These are phyloP conservation scores for Termitomyces sp. DNA, from an alignment of 768 basidiomycete species.

Conservation along the genomic window DNA sequence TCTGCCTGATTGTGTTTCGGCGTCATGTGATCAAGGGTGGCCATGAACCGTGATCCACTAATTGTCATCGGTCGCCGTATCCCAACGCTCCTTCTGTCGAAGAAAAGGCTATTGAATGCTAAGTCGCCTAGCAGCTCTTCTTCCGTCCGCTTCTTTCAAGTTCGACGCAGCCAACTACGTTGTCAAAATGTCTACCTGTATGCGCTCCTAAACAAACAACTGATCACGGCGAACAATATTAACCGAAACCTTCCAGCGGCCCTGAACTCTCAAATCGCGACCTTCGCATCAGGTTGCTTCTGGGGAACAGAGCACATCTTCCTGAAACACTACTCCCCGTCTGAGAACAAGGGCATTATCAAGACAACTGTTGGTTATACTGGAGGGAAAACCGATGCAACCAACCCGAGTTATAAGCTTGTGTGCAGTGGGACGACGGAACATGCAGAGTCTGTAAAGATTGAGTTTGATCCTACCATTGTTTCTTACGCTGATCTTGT, in stretches of 20 bases:
- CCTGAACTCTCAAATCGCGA: conserved; percentile 29
- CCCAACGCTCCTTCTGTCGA: not conserved
- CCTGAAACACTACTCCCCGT: conserved; percentile 67
- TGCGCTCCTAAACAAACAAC: conserved; percentile 1
- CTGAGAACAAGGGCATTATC: conserved; percentile 67
- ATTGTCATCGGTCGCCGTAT: not conserved
- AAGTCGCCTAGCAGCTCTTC: conserved; percentile 19
- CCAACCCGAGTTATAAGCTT: conserved; percentile 58
- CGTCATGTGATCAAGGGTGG: not conserved
- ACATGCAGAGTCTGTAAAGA: conserved; percentile 84
- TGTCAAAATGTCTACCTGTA: conserved; percentile 35
- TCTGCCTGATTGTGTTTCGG: too few relatives aligned
- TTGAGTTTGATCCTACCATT: conserved; percentile 78
- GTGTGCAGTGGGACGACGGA: conserved; percentile 81
- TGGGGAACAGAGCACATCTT: conserved; percentile 89
- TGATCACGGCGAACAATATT: not conserved
- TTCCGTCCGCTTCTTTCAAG: conserved; percentile 12
- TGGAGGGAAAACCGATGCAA: conserved; percentile 51
- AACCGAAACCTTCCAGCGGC: conserved; percentile 6
- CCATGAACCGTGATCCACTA: not conserved
- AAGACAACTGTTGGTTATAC: conserved; percentile 78
- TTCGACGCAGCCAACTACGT: conserved; percentile 34
- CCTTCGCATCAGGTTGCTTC: conserved; percentile 65
- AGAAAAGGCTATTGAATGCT: conserved; percentile 15
- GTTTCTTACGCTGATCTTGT: conserved; percentile 84